A percentile compares a stretch with the other conserved stretches of the same genome.
phyloP scores from a whole-genome alignment of 768 basidiomycete species.

The Termitomyces bulborhizus region DNA sequence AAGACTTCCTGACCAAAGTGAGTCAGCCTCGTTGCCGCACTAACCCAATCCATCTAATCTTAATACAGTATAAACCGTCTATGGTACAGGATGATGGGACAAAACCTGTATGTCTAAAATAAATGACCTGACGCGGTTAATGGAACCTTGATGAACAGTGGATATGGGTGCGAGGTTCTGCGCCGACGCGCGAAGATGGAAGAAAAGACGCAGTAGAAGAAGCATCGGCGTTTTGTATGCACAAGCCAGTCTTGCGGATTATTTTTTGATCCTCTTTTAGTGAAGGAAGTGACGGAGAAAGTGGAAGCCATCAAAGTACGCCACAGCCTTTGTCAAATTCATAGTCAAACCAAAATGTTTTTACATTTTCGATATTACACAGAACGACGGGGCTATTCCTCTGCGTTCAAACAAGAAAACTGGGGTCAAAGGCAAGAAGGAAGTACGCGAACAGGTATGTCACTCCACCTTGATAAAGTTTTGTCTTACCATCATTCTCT shows the following conservation, averaged over 20 bases:
- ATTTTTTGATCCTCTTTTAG: conserved; percentile 23
- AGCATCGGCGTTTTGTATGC: conserved; percentile 38
- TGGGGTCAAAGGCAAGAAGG: conserved; percentile 69
- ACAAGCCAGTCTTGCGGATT: not conserved
- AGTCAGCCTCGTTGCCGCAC: not conserved
- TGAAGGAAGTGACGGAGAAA: conserved; percentile 49
- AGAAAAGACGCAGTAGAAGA: conserved; percentile 35
- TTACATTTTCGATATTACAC: not conserved
- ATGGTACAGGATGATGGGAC: conserved; percentile 76
- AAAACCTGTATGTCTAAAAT: conserved; percentile 50
- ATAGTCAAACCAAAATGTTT: not conserved
- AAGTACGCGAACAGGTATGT: conserved; percentile 60
- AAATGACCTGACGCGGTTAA: not conserved
- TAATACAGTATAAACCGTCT: conserved; percentile 58
- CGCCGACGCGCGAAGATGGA: conserved; percentile 18
- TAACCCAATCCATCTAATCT: not conserved
- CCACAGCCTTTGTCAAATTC: not conserved
- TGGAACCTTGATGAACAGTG: conserved; percentile 34
- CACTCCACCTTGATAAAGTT: not conserved
- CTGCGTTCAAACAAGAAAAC: conserved; percentile 65
- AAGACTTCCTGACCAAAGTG: conserved; percentile 55
- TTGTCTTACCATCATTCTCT: not conserved
- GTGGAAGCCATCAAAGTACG: conserved; percentile 58
- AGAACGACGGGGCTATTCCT: conserved; percentile 67
- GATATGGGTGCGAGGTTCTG: conserved; percentile 50